Percentiles rank a stretch among this genome's conserved stretches.
These are phyloP conservation scores for Calonectria pteridis DNA, from an alignment of 2,329 filamentous ascomycete species.

Conservation along the genomic window DNA sequence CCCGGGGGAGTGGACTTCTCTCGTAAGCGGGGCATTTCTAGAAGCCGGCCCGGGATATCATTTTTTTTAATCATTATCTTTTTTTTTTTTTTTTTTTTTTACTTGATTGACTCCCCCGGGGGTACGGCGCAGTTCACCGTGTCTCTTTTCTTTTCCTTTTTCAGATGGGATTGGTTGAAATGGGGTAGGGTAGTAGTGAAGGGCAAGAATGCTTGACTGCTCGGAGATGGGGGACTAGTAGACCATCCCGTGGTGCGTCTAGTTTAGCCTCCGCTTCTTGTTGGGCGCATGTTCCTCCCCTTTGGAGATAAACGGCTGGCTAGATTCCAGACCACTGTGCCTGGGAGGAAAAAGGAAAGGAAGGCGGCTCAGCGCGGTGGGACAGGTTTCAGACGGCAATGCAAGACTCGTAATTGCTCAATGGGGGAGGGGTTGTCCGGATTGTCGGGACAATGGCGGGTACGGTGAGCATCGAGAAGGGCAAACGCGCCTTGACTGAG, in stretches of 20 bases:
- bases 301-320: not conserved
- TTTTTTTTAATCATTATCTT: not conserved
- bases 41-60: conserved; percentile 33
- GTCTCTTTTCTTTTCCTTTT: not conserved
- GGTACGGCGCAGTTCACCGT: not conserved
- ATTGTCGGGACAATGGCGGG: conserved; percentile 10
- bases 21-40: conserved; percentile 36
- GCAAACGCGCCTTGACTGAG: not conserved
- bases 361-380: not conserved
- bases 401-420: not conserved
- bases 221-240: not conserved
- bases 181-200: conserved; percentile 12
- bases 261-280: not conserved
- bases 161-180: not conserved
- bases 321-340: not conserved
- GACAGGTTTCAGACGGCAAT: not conserved
- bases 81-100: not conserved
- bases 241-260: not conserved
- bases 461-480: not conserved
- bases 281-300: not conserved
- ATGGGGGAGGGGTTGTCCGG: not conserved
- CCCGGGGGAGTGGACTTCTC: conserved; percentile 1
- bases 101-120: not conserved
- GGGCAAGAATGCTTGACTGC: not conserved
- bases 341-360: not conserved